Base-by-base conservation (phyloP, 1,284 basidiomycete species). In the Leccinum pallidistipes region DNA sequence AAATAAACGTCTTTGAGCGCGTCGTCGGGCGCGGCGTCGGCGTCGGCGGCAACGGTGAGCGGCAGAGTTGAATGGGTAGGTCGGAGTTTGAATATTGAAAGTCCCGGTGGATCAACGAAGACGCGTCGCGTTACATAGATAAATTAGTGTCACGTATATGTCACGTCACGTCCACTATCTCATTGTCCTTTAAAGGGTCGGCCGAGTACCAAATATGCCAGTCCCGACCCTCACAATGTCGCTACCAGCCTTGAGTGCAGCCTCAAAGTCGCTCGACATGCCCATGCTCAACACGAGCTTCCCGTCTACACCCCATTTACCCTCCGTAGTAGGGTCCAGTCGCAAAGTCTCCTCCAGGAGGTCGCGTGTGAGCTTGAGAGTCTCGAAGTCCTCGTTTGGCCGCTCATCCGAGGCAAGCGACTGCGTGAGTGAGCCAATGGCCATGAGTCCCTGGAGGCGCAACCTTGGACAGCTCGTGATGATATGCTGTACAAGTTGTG, bases 201-300 rank as follows among this genome's bases (percentile, higher is more conserved):
- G 79, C 64, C 92, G 77, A 58, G 82, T 77, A 0, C 97, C 97
- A 74, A 98, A 98, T 59, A 98, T 94, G 24, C 90, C 87, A 7
- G 92, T 95, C 0, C 97, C 97, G 3, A 99, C 95, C 45, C 97
- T 80, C 2, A 98, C 95, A 58, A 95, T 87, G 69, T 92, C 87
- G 70, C 93, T 92, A 0, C 95, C 97, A 16, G 89, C 86, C 73
- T 81, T 83, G 62, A 97, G 78, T 1, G 97, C 97, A 49, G 89
- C 86, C 70, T 90, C 92, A 73, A 97, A 97, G 70, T 99, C 97
- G 61, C 89, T 91, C 59, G 94, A 97, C 97, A 99, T 99, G 21
- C 97, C 97, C 96, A 98, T 98, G 71, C 94, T 97, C 72, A 99
- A 75, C 71, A 95, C 73, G 63, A 98, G 74, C 58, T 77, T 79